Evolutionary conservation across 2,329 filamentous ascomycete species (phyloP).

Genomic region (Calonectria naviculata): DNA sequence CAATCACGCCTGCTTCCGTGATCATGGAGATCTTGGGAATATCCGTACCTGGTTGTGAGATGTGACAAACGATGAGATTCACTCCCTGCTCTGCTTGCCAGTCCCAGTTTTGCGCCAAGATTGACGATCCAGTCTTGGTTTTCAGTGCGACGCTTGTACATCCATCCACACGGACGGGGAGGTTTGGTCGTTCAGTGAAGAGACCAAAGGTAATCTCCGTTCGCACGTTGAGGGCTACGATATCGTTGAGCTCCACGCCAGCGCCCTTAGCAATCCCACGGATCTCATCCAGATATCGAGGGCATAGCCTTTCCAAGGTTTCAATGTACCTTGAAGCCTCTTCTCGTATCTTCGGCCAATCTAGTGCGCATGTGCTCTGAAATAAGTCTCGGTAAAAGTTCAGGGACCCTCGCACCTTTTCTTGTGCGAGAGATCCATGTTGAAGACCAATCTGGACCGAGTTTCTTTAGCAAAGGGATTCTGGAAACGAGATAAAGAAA

Average conservation of each 20-base stretch:
- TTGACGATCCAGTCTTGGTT: slow-evolving; percentile 40
- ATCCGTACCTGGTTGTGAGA: slow-evolving; percentile 44
- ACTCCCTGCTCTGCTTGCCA: slow-evolving; percentile 63
- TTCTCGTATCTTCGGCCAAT: slow-evolving; percentile 24
- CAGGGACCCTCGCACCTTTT: slow-evolving; percentile 25
- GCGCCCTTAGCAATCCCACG: slow-evolving; percentile 65
- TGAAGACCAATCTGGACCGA: background rate
- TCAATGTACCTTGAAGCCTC: slow-evolving; percentile 28
- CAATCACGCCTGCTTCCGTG: slow-evolving; percentile 70
- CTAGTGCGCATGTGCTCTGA: slow-evolving; percentile 26
- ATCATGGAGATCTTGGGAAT: slow-evolving; percentile 64
- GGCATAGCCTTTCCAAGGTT: slow-evolving; percentile 16
- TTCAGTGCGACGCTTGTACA: slow-evolving; percentile 65
- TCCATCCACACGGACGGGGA: slow-evolving; percentile 55
- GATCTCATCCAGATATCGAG: slow-evolving; percentile 50
- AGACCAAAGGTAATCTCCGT: slow-evolving; percentile 57
- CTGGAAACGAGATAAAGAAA: background rate
- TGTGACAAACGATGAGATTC: slow-evolving; percentile 56
- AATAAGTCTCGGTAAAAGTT: slow-evolving; percentile 30
- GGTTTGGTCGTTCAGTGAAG: slow-evolving; percentile 45
- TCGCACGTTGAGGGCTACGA: slow-evolving; percentile 65
- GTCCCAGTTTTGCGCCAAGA: slow-evolving; percentile 70
- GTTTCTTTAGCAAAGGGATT: background rate
- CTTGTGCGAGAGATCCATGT: background rate
- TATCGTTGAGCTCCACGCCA: slow-evolving; percentile 55